Conservation (phyloP, 2,329 filamentous ascomycete genomes). For the Neofusicoccum umdonicola region DNA sequence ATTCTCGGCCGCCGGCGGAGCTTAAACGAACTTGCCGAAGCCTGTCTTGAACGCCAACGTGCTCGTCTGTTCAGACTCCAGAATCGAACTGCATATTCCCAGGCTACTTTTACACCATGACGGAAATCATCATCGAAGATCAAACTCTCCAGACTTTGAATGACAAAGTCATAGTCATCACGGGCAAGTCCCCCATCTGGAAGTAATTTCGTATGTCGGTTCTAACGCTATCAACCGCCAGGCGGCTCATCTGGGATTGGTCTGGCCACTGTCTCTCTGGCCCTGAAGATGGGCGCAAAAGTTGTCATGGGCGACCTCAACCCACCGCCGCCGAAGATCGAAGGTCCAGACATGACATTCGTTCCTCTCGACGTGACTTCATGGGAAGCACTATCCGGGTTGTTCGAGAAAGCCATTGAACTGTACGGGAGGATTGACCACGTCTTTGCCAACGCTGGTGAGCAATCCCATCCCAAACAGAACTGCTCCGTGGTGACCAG, state of each 20-base stretch:
- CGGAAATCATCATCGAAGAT: slow-evolving; percentile 48
- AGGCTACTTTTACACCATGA: slow-evolving; percentile 30
- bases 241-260: slow-evolving; percentile 62
- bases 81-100: too few relatives aligned
- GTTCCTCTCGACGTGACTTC: slow-evolving; percentile 34
- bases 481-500: neutral
- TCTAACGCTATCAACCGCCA: slow-evolving; percentile 19
- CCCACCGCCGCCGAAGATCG: slow-evolving; percentile 32
- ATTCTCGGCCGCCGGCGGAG: too few relatives aligned
- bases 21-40: too few relatives aligned
- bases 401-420: slow-evolving; percentile 52
- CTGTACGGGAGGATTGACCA: slow-evolving; percentile 44
- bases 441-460: slow-evolving; percentile 42
- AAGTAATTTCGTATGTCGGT: neutral
- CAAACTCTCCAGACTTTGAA: slow-evolving; percentile 44
- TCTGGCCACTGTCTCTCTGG: slow-evolving; percentile 52
- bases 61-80: too few relatives aligned
- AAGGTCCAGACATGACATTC: slow-evolving; percentile 25
- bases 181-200: slow-evolving; percentile 37
- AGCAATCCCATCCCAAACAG: neutral
- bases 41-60: too few relatives aligned
- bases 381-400: slow-evolving; percentile 50
- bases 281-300: slow-evolving; percentile 53
- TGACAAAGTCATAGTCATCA: slow-evolving; percentile 54
- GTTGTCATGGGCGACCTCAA: slow-evolving; percentile 58